phyloP scores from a whole-genome alignment of 192 early-diverging fungal species.

The Backusella tuberculispora region DNA sequence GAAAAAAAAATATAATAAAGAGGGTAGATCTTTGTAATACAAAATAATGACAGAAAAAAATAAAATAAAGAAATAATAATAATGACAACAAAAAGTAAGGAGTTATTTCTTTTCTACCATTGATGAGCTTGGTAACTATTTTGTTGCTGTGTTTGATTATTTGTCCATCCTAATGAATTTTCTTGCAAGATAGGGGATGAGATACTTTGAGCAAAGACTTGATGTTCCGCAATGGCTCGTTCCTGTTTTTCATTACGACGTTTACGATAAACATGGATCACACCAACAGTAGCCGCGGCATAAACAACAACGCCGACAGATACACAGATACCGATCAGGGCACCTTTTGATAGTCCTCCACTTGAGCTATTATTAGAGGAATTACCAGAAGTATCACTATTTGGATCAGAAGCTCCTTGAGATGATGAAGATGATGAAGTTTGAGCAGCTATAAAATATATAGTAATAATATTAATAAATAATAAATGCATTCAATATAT shows the following conservation, averaged over 20 bases:
- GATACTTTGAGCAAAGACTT: constrained; percentile 33
- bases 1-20: background rate
- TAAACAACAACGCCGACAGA: constrained; percentile 40
- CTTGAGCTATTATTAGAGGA: background rate
- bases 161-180: constrained; percentile 30
- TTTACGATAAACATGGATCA: constrained; percentile 34
- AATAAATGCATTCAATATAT: background rate
- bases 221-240: constrained; percentile 25
- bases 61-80: background rate
- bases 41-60: background rate
- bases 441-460: background rate
- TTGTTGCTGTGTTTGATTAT: background rate
- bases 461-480: background rate
- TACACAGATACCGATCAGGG: constrained; percentile 43
- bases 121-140: background rate
- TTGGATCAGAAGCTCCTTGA: constrained; percentile 21
- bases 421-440: background rate
- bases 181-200: constrained; percentile 42
- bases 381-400: background rate
- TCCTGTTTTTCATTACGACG: constrained; percentile 22
- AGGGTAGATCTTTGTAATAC: background rate
- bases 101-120: background rate
- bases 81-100: background rate
- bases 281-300: constrained; percentile 38
- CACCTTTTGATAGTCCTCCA: constrained; percentile 33